These are phyloP conservation scores for Paraglomus brasilianum DNA, from an alignment of 192 early-diverging fungal genomes.

Conservation along the genomic window DNA sequence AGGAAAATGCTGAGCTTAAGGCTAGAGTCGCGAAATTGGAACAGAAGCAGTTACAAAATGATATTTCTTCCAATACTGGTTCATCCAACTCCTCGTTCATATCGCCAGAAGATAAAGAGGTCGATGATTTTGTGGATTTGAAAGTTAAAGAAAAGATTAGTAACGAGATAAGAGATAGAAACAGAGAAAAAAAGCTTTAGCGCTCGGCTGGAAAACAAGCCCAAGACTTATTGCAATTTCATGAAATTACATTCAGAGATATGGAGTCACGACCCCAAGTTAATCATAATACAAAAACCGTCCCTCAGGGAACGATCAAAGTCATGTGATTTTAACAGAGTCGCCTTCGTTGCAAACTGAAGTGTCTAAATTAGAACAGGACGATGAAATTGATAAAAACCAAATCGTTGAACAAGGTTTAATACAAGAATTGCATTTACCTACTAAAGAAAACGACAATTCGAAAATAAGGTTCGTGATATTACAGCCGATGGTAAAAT, in stretches of 20 bases:
- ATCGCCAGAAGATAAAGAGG: slow-evolving; percentile 10
- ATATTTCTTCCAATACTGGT: slow-evolving; percentile 22
- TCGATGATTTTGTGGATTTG: slow-evolving; percentile 13
- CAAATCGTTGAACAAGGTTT: slow-evolving; percentile 16
- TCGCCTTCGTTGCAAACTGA: too few species aligned
- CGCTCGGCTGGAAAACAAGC: too few species aligned
- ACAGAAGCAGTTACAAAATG: slow-evolving; percentile 13
- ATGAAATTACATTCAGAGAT: too few species aligned
- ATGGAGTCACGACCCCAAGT: too few species aligned
- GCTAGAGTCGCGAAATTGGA: slow-evolving; percentile 14
- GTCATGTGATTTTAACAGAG: too few species aligned
- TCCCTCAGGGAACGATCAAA: too few species aligned
- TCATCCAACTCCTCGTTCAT: background rate
- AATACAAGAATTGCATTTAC: slow-evolving; percentile 13
- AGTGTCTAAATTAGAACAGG: background rate
- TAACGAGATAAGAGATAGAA: slow-evolving; percentile 7
- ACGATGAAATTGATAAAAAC: background rate
- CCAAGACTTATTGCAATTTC: too few species aligned
- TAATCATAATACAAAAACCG: too few species aligned
- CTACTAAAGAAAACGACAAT: background rate
- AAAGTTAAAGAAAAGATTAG: background rate
- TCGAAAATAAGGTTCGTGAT: slow-evolving; percentile 8
- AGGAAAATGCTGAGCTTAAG: slow-evolving; percentile 16
- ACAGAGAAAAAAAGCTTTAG: background rate
- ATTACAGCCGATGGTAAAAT: background rate